phyloP scores from a whole-genome alignment of 768 basidiomycete species.

The Rhizopogon vinicolor region DNA sequence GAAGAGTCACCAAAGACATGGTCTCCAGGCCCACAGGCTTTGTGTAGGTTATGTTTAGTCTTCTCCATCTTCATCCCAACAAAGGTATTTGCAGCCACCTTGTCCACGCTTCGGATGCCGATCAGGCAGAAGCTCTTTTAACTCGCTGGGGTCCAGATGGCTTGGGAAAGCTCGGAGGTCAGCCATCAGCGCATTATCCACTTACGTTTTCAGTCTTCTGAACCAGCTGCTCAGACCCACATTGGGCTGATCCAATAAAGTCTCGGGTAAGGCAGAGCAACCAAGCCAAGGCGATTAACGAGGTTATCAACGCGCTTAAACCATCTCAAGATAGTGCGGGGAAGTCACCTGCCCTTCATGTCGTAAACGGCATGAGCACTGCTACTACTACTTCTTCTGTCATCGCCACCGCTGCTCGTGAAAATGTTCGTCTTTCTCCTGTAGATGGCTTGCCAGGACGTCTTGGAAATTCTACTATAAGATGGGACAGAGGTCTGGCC shows the following conservation, averaged over 20 bases:
- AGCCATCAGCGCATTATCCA: conserved; percentile 20
- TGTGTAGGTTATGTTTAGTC: conserved; percentile 52
- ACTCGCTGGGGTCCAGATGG: conserved; percentile 88
- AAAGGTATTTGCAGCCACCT: conserved; percentile 54
- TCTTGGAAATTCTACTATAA: conserved; percentile 56
- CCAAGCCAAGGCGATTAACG: conserved; percentile 70
- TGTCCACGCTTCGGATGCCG: conserved; percentile 87
- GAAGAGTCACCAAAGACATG: conserved; percentile 83
- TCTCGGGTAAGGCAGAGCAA: conserved; percentile 61
- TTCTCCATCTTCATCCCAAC: conserved; percentile 15
- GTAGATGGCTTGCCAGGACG: conserved; percentile 48
- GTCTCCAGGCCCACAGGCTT: conserved; percentile 80
- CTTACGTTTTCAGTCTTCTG: conserved; percentile 14
- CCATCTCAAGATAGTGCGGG: conserved; percentile 43
- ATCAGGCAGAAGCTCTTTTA: conserved; percentile 83
- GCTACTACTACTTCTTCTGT: conserved; percentile 66
- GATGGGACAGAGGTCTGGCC: conserved; percentile 55
- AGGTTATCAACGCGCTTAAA: conserved; percentile 69
- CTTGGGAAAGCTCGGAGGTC: conserved; percentile 83
- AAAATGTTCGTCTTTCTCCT: conserved; percentile 51
- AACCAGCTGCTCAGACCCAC: conserved; percentile 57
- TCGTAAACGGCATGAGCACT: conserved; percentile 74
- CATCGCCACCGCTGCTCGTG: conserved; percentile 70
- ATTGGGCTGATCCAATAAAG: conserved; percentile 88
- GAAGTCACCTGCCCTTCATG: conserved; percentile 55